Conservation (phyloP, 225 moss, liverwort and hornwort genomes). For the Thuidium tamariscinum region DNA sequence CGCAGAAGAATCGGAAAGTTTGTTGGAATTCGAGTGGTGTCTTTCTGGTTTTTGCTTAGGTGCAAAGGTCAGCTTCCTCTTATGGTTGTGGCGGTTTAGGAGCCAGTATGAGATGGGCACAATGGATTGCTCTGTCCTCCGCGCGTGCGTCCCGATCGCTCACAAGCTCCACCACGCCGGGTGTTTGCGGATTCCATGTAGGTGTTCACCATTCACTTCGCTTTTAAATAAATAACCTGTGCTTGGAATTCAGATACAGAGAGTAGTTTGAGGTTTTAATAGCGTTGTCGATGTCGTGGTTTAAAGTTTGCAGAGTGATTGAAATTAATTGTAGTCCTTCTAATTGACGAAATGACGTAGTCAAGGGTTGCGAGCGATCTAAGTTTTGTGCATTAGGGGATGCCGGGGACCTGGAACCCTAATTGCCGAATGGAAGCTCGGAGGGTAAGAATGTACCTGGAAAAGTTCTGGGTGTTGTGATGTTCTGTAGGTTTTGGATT, state of each 20-base stretch:
- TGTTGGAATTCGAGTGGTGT: background rate
- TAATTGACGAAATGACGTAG: background rate
- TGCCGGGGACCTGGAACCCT: background rate
- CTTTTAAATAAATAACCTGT: background rate
- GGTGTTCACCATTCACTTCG: background rate
- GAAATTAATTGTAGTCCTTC: background rate
- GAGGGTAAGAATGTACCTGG: background rate
- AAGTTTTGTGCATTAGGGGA: background rate
- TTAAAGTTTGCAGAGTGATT: background rate
- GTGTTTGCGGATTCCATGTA: background rate
- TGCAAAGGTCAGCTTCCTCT: background rate
- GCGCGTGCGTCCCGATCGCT: conserved; percentile 16
- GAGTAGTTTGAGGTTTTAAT: background rate
- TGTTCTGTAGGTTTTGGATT: background rate
- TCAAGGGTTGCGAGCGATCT: background rate
- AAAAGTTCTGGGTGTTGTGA: background rate
- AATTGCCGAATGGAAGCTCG: background rate
- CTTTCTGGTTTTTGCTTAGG: background rate
- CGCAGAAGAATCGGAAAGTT: background rate
- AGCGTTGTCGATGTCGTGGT: background rate
- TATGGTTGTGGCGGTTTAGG: conserved; percentile 6
- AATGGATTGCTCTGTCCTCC: conserved; percentile 19
- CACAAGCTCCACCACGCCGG: background rate
- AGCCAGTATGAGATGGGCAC: conserved; percentile 42
- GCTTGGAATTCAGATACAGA: background rate